Evolutionary conservation across 78 protist species (phyloP), one percentile per base, ranked within the genome.

Genomic region (Emiliania huxleyi): DNA sequence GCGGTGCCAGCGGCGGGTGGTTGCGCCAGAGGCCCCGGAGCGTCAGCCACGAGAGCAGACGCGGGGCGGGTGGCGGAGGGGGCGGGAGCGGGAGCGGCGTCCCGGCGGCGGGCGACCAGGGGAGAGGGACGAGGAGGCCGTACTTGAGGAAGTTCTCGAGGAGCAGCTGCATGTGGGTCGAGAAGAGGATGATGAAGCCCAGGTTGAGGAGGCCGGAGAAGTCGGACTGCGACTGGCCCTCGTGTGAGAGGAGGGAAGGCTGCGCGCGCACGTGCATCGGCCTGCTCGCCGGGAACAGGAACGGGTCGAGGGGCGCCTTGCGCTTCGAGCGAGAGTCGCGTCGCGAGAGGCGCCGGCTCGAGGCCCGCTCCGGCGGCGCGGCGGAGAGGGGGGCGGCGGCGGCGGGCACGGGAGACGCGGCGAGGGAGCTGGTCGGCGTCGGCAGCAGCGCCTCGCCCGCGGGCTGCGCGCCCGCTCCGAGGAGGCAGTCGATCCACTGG

Each of bases 161-260:
- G n/a, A 43, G 52, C 49, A 92, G 55, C 22, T 89, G 79, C 12
- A 37, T 0, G 91, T 92, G 83, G 42, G 85, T 45, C 38, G 73
- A 5, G 26, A 93, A 69, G 38, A 93, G 84, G 22, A 87, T 26
- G 49, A 93, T 6, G 44, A 93, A 0, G 29, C 42, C 71, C 29
- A 93, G 92, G 89, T 93, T 93, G 71, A 38, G 0, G 55, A 93
- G 35, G 46, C 94, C 94, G 25, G 44, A 79, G 42, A 71, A 19
- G 22, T 71, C 42, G 83, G 83, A 3, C 15, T 42, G 43, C 43
- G 37, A 18, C 19, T 29, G 15, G 6, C 37, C 44, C 52, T 21
- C 89, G 35, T 23, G 23, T 25, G 89, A 83, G 89, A 83, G 89
- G 40, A 83, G 35, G 2, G 89, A 45, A 37, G 89, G 85, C 85